Conservation (phyloP, 148 eudicot genomes). For the Polygonum aviculare region DNA sequence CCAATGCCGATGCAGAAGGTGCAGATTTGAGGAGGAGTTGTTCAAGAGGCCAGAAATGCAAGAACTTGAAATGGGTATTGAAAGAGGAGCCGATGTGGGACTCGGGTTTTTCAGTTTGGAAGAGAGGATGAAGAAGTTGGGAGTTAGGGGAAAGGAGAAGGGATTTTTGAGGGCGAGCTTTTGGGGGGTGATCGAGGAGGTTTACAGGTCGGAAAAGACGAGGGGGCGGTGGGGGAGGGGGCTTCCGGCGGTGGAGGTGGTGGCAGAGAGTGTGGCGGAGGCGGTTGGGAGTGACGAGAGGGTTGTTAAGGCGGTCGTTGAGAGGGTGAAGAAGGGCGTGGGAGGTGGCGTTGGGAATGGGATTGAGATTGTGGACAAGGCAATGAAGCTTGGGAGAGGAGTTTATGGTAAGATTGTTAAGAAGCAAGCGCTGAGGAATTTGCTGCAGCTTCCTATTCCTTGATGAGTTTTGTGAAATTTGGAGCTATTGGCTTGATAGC, state of each 20-base stretch:
- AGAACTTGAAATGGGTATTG: slow-evolving; percentile 53
- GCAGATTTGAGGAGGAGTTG: slow-evolving; percentile 51
- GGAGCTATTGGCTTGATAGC: slow-evolving; percentile 15
- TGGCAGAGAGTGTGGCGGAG: slow-evolving; percentile 59
- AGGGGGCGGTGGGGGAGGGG: slow-evolving; percentile 67
- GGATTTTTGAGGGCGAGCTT: slow-evolving; percentile 76
- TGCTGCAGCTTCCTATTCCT: slow-evolving; percentile 33
- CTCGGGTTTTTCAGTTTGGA: slow-evolving; percentile 51
- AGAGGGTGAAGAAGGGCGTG: slow-evolving; percentile 49
- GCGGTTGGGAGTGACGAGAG: slow-evolving; percentile 77
- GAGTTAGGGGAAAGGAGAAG: slow-evolving; percentile 62
- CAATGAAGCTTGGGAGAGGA: slow-evolving; percentile 83
- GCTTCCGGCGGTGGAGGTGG: slow-evolving; percentile 47
- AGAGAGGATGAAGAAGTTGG: slow-evolving; percentile 59
- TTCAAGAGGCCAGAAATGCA: slow-evolving; percentile 43
- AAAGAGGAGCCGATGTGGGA: slow-evolving; percentile 57
- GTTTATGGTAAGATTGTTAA: slow-evolving; percentile 79
- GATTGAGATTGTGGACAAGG: slow-evolving; percentile 59
- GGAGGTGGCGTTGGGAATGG: slow-evolving; percentile 14
- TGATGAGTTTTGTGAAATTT: slow-evolving; percentile 9
- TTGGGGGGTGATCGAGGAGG: slow-evolving; percentile 56
- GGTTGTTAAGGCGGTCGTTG: slow-evolving; percentile 41
- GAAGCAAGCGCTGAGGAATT: slow-evolving; percentile 65
- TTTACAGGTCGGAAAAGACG: slow-evolving; percentile 47
- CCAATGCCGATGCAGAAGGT: slow-evolving; percentile 57